Evolutionary conservation across 345 rosid species (phyloP), one percentile per base, ranked within the genome.

Genomic region (Eutrema heterophyllum): DNA sequence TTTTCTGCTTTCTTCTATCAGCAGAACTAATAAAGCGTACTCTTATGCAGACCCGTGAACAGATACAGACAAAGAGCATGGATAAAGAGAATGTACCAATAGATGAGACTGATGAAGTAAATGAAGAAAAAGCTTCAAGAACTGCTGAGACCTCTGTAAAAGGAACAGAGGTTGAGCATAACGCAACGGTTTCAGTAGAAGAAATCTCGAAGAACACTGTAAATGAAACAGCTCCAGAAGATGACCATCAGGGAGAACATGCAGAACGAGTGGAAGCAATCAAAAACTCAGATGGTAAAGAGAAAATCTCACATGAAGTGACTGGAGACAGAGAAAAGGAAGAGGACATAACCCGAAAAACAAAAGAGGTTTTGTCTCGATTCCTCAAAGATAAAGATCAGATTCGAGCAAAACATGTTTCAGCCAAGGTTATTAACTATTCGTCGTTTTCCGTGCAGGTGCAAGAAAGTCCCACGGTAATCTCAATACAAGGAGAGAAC

Each of bases 11-110:
- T 52, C 35, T 5, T 21, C 18, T 52, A 43, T 63, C 38, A 21
- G 46, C 0, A 1, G 14, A 6, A 44, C 46, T 73, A 44, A 73
- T 54, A 64, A n/a, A 54, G 0, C 0, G 0, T 54, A 29, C 74
- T 63, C 60, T 65, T 55, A 13, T 35, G 27, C 70, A 84, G 84
- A 71, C 12, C 53, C 13, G 4, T 35, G 82, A 75, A 69, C 82
- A 82, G 32, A 58, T 48, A 18, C 73, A 64, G 46, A 33, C 45
- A 36, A 39, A 12, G 0, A 53, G 16, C 36, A 53, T 6, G 36
- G 36, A 53, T 27, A 15, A 21, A 40, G 49, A 44, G 21, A 44
- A 44, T n/a, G 49, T 5, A 44, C 9, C 3, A 44, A 44, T 44
- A n/a, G 21, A n/a, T 44, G 24, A 48, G 52, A 30, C 24, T 68